Evolutionary conservation across 768 basidiomycete species (phyloP).

Genomic region (Pholiota molesta): DNA sequence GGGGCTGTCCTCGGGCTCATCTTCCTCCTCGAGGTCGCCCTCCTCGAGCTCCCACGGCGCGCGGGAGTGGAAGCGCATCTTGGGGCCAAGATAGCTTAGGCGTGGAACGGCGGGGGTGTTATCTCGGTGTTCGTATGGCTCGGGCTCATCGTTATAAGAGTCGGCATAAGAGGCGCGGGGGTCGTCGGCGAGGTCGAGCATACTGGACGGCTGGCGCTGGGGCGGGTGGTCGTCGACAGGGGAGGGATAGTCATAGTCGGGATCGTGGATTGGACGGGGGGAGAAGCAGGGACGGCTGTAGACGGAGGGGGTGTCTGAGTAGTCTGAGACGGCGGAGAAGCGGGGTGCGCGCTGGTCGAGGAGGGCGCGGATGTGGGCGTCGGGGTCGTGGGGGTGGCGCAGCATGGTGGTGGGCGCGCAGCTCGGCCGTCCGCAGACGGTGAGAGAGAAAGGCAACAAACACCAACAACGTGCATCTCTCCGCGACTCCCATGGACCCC

Average conservation of each 20-base stretch:
- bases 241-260: slow-evolving; percentile 26
- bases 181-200: slow-evolving; percentile 63
- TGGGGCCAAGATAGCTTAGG: slow-evolving; percentile 80
- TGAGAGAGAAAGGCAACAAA: slow-evolving; percentile 22
- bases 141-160: slow-evolving; percentile 34
- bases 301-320: slow-evolving; percentile 69
- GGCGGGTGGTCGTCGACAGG: slow-evolving; percentile 42
- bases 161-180: slow-evolving; percentile 36
- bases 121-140: slow-evolving; percentile 40
- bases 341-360: slow-evolving; percentile 57
- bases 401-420: slow-evolving; percentile 34
- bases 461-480: slow-evolving; percentile 5
- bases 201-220: slow-evolving; percentile 52
- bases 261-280: slow-evolving; percentile 10
- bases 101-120: slow-evolving; percentile 50
- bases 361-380: slow-evolving; percentile 52
- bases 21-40: slow-evolving; percentile 45
- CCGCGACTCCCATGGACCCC: slow-evolving; percentile 25
- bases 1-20: slow-evolving; percentile 44
- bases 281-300: slow-evolving; percentile 47
- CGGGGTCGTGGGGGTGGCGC: slow-evolving; percentile 24
- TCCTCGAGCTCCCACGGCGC: slow-evolving; percentile 82
- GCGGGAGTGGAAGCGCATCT: slow-evolving; percentile 79
- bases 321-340: slow-evolving; percentile 58
- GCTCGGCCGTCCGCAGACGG: not conserved